Evolutionary conservation across 164 flowering plant genomes (phyloP).

Genomic region (Cinnamomum micranthum): DNA sequence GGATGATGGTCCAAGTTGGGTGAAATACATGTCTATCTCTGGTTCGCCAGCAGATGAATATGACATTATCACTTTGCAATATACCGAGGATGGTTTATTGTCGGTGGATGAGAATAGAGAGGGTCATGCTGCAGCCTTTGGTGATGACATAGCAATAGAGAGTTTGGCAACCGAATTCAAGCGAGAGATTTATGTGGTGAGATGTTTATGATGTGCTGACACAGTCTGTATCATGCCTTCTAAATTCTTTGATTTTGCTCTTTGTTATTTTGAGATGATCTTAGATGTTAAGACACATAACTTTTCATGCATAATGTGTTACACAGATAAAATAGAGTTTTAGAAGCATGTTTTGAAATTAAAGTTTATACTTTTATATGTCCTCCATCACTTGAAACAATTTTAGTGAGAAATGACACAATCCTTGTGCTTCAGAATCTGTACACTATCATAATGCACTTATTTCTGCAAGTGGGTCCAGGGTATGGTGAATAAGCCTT

Average conservation of each 20-base stretch:
- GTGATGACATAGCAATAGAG: constrained; percentile 91
- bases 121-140: constrained; percentile 92
- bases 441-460: no score
- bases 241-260: no score
- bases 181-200: constrained; percentile 89
- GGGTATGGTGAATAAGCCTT: neutral
- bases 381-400: no score
- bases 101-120: constrained; percentile 81
- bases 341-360: no score
- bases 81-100: constrained; percentile 86
- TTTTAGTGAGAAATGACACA: no score
- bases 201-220: constrained; percentile 10
- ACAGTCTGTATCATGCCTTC: no score
- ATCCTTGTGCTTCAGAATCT: no score
- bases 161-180: constrained; percentile 89
- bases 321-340: no score
- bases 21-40: constrained; percentile 84
- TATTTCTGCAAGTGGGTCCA: neutral
- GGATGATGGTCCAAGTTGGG: constrained; percentile 79
- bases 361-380: no score
- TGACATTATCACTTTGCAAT: constrained; percentile 83
- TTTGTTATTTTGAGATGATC: no score
- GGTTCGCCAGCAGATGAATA: constrained; percentile 78
- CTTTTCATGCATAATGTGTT: no score
- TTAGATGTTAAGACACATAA: no score